Evolutionary conservation across 768 basidiomycete genomes (phyloP), one percentile per base, ranked within the genome.

Genomic region (Mycena chlorophos): DNA sequence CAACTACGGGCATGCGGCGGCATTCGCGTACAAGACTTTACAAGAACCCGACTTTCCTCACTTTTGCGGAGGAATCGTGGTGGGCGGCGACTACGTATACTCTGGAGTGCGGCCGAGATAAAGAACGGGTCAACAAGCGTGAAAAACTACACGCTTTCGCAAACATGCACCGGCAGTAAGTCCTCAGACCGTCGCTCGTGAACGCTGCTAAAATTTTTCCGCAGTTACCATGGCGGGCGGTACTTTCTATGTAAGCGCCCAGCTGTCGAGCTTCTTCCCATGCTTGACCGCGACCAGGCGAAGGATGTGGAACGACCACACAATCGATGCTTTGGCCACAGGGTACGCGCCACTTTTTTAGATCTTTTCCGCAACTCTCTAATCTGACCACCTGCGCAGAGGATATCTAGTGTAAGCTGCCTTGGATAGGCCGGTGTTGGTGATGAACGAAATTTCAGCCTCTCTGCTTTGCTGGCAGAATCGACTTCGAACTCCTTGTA

Each of bases 381-480:
- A 34, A 8, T 42, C 14, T 26, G 45, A 23, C 31, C 2, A 38
- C 3, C 22, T 28, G 25, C 40, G 19, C 19, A 56, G 56, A 27
- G 51, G 46, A 19, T 57, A 47, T 22, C 46, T 57, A 20, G 20
- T n/a, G 56, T 57, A n/a, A 12, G 51, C 48, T 29, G 8, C 3
- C 40, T 43, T 26, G 47, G 19, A 5, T 19, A 5, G 22, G 5
- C 19, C 31, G 23, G 38, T 13, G 25, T n/a, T 22, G 19, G 16
- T 26, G 5, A 4, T 22, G 17, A 39, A 5, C n/a, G 13, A 43
- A 29, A 6, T 13, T 29, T 31, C 16, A 57, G 56, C 13, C 20
- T 57, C 6, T 57, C 56, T 19, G 56, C 56, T 1, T 30, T 52
- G 1, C 37, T 57, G 45, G 51, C 56, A 2, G 56, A 52, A 20